Conservation (phyloP, 75 land plant species). For the Larix kaempferi region DNA sequence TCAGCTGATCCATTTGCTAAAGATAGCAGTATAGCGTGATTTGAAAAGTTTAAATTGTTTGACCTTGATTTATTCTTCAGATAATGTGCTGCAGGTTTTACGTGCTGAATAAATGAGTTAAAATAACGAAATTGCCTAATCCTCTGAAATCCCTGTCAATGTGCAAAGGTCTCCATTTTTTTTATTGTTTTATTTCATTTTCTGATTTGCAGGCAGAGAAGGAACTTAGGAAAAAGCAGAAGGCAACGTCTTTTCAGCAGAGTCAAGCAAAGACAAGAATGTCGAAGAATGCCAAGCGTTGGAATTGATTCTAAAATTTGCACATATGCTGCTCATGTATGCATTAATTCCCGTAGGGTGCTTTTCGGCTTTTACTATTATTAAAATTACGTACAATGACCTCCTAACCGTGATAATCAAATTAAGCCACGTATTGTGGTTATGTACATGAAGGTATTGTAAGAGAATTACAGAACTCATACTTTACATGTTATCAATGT, state of each 20-base stretch:
- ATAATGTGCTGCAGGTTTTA: background rate
- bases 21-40: too few relatives aligned
- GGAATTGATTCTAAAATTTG: constrained; percentile 41
- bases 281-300: constrained; percentile 79
- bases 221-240: constrained; percentile 76
- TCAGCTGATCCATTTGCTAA: background rate
- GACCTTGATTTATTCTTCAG: background rate
- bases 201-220: constrained; percentile 62
- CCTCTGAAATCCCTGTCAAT: background rate
- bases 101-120: background rate
- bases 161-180: background rate
- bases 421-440: too few relatives aligned
- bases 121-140: background rate
- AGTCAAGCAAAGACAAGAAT: constrained; percentile 73
- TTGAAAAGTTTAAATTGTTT: too few relatives aligned
- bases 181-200: constrained; percentile 7
- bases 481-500: too few relatives aligned
- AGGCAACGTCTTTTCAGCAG: constrained; percentile 61
- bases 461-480: too few relatives aligned
- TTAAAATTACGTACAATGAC: too few relatives aligned
- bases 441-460: too few relatives aligned
- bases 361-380: too few relatives aligned
- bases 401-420: too few relatives aligned
- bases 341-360: too few relatives aligned
- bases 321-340: too few relatives aligned